These are phyloP conservation scores for Cytospora mali DNA, from an alignment of 2,329 filamentous ascomycete species.

Conservation along the genomic window DNA sequence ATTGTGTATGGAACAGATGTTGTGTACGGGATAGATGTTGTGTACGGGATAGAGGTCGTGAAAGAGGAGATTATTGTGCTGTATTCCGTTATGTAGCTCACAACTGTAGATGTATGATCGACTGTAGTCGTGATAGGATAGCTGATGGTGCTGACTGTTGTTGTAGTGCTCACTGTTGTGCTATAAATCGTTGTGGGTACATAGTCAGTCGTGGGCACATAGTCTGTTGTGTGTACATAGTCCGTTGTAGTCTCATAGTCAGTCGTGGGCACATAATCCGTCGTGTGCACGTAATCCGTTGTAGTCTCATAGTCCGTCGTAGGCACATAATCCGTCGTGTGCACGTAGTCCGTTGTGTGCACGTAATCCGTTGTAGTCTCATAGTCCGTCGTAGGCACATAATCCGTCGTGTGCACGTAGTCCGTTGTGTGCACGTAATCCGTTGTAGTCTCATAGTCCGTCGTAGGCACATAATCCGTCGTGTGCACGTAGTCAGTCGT, in stretches of 20 bases:
- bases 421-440: slow-evolving; percentile 11
- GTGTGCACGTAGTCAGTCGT: slow-evolving; percentile 1
- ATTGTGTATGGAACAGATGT: slow-evolving; percentile 3
- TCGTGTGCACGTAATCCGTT: slow-evolving; percentile 1
- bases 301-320: not conserved
- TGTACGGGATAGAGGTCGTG: not conserved
- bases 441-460: slow-evolving; percentile 11
- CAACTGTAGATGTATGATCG: slow-evolving; percentile 26
- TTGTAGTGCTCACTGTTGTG: not conserved
- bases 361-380: not conserved
- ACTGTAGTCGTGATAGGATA: slow-evolving; percentile 28
- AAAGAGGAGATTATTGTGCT: not conserved
- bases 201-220: slow-evolving; percentile 20
- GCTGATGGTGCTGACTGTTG: not conserved
- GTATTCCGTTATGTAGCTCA: not conserved
- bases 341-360: not conserved
- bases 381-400: not conserved
- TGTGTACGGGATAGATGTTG: not conserved
- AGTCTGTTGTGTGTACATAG: slow-evolving; percentile 5
- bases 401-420: not conserved
- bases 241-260: slow-evolving; percentile 19
- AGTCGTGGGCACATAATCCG: slow-evolving; percentile 17
- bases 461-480: slow-evolving; percentile 18
- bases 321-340: not conserved
- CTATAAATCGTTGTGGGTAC: slow-evolving; percentile 27